Conservation (phyloP, 2,329 filamentous ascomycete species). For the Colletotrichum liaoningense region DNA sequence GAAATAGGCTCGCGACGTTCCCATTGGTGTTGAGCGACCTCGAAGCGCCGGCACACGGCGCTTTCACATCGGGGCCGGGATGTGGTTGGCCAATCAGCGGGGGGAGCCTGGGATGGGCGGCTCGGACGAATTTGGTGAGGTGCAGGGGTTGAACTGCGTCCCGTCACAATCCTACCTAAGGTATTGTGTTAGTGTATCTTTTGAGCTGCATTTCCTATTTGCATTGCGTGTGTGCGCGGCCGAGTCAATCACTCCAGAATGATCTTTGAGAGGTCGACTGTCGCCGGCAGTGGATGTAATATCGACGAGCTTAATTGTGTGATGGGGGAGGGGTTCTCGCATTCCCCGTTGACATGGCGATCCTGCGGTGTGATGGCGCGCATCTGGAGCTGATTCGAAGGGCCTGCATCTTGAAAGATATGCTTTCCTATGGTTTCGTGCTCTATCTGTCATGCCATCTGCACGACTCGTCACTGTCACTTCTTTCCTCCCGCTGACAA, state of each 20-base stretch:
- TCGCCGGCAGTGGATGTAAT: conserved; percentile 18
- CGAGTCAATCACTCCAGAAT: neutral
- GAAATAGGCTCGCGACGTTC: conserved; percentile 24
- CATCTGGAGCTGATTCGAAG: conserved; percentile 1
- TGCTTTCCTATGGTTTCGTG: neutral
- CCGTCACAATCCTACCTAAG: neutral
- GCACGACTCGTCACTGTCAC: conserved; percentile 28
- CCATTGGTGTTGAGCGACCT: conserved; percentile 35
- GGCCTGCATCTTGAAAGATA: neutral
- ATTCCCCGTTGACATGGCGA: neutral
- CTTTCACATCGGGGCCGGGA: conserved; percentile 34
- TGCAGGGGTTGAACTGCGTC: neutral
- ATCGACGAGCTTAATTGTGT: conserved; percentile 25
- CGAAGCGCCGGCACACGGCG: conserved; percentile 37
- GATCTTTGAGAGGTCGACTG: neutral
- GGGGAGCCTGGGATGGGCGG: conserved; percentile 24
- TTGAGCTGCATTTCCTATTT: neutral
- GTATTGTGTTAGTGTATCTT: neutral
- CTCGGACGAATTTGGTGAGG: conserved; percentile 11
- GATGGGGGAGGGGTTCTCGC: neutral
- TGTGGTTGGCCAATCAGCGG: conserved; percentile 30
- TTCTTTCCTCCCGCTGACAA: neutral
- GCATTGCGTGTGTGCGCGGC: conserved; percentile 2
- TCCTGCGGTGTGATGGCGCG: conserved; percentile 26
- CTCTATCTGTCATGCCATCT: conserved; percentile 8